These are phyloP conservation scores for Alternaria ventricosa DNA, from an alignment of 2,329 filamentous ascomycete species.

Conservation along the genomic window DNA sequence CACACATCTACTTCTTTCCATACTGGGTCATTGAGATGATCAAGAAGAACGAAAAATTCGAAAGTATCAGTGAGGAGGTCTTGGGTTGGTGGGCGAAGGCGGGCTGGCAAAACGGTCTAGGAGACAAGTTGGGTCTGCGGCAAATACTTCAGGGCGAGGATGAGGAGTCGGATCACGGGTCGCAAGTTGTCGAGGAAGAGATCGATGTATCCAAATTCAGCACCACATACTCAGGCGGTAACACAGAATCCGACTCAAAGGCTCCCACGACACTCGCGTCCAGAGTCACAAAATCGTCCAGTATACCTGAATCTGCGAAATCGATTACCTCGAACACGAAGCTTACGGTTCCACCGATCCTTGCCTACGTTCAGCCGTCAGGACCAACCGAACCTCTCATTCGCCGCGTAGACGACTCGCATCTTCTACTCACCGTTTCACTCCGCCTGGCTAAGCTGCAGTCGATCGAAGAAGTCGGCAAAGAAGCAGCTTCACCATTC, in stretches of 20 bases:
- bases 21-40: slow-evolving; percentile 89
- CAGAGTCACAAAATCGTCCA: slow-evolving; percentile 41
- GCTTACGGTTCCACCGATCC: slow-evolving; percentile 71
- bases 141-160: slow-evolving; percentile 65
- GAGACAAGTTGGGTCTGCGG: slow-evolving; percentile 76
- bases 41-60: slow-evolving; percentile 77
- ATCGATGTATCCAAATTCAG: slow-evolving; percentile 62
- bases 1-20: slow-evolving; percentile 94
- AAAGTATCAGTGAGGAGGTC: slow-evolving; percentile 89
- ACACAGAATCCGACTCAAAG: slow-evolving; percentile 10
- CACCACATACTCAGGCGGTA: slow-evolving; percentile 53
- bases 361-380: slow-evolving; percentile 80
- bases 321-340: slow-evolving; percentile 39
- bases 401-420: slow-evolving; percentile 85
- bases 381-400: slow-evolving; percentile 69
- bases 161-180: slow-evolving; percentile 46
- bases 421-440: slow-evolving; percentile 80
- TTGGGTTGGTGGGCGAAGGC: slow-evolving; percentile 96
- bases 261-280: slow-evolving; percentile 41
- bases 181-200: slow-evolving; percentile 57
- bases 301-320: slow-evolving; percentile 34
- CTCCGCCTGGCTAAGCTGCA: slow-evolving; percentile 85
- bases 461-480: slow-evolving; percentile 69
- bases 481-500: slow-evolving; percentile 66
- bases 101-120: slow-evolving; percentile 83